Conservation (phyloP, 2,329 filamentous ascomycete genomes). For the Xylariaceae sp. region DNA sequence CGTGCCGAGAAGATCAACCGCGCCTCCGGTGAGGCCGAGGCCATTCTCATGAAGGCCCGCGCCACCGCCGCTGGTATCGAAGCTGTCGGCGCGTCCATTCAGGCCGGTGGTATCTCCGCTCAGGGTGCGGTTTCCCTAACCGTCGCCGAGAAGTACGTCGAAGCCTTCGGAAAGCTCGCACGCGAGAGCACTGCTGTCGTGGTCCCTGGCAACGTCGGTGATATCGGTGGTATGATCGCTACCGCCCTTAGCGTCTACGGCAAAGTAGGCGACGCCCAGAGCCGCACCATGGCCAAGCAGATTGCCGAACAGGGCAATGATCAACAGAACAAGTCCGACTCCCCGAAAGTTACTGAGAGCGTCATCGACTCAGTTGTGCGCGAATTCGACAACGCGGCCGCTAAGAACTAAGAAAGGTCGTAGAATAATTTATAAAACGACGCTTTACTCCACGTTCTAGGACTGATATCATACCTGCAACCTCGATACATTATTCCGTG, state of each 20-base stretch:
- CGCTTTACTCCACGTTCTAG: not conserved
- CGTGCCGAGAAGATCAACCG: constrained; percentile 88
- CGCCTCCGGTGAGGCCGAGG: constrained; percentile 88
- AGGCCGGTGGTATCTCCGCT: constrained; percentile 65
- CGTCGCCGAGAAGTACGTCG: constrained; percentile 96
- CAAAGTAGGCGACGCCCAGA: constrained; percentile 79
- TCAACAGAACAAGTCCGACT: constrained; percentile 2
- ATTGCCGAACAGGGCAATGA: constrained; percentile 33
- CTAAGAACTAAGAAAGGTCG: constrained; percentile 17
- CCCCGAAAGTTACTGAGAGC: constrained; percentile 14
- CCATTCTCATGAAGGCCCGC: constrained; percentile 76
- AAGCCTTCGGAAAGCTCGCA: constrained; percentile 85
- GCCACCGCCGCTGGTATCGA: constrained; percentile 88
- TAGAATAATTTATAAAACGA: not conserved
- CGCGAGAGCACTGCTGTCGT: constrained; percentile 95
- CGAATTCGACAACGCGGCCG: constrained; percentile 31
- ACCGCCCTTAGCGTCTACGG: constrained; percentile 93
- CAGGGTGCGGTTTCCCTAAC: constrained; percentile 79
- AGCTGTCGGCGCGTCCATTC: constrained; percentile 71
- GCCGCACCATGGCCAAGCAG: constrained; percentile 57
- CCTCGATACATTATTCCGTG: not conserved
- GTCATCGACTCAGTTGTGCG: constrained; percentile 30
- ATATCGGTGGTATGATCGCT: constrained; percentile 95
- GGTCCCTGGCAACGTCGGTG: constrained; percentile 93
- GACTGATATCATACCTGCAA: not conserved